Evolutionary conservation across 441 rosid species (phyloP).

Genomic region (Jatropha multifida): DNA sequence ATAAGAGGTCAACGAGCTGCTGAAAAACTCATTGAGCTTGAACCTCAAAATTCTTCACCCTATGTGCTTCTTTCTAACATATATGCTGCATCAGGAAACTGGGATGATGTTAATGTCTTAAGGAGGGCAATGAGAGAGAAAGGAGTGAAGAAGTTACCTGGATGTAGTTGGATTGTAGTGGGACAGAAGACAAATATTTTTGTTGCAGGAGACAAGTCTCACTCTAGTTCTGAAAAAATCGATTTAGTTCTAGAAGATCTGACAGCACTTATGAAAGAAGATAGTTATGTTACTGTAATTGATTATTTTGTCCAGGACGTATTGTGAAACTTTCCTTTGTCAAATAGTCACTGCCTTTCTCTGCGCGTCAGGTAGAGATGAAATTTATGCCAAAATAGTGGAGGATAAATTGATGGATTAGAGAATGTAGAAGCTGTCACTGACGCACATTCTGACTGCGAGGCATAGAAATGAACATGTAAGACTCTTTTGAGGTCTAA

Average conservation of each 20-base stretch:
- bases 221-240: constrained; percentile 42
- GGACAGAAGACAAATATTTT: constrained; percentile 56
- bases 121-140: constrained; percentile 77
- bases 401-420: background rate
- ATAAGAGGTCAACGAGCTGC: constrained; percentile 66
- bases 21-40: constrained; percentile 69
- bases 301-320: constrained; percentile 32
- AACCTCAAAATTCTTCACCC: constrained; percentile 74
- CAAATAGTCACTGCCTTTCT: background rate
- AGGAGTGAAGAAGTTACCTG: constrained; percentile 77
- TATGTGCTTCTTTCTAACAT: constrained; percentile 85
- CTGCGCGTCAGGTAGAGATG: background rate
- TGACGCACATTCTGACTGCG: background rate
- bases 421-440: background rate
- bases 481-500: background rate
- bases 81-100: constrained; percentile 77
- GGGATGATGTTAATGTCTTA: constrained; percentile 68
- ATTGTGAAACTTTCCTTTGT: constrained; percentile 12
- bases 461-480: background rate
- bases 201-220: constrained; percentile 74
- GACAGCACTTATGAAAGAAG: constrained; percentile 44
- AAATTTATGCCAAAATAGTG: background rate
- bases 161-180: constrained; percentile 80
- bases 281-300: constrained; percentile 16
- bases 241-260: constrained; percentile 44